phyloP scores from a whole-genome alignment of 176 grass and related monocot genomes.

The Eremochloa ophiuroides region DNA sequence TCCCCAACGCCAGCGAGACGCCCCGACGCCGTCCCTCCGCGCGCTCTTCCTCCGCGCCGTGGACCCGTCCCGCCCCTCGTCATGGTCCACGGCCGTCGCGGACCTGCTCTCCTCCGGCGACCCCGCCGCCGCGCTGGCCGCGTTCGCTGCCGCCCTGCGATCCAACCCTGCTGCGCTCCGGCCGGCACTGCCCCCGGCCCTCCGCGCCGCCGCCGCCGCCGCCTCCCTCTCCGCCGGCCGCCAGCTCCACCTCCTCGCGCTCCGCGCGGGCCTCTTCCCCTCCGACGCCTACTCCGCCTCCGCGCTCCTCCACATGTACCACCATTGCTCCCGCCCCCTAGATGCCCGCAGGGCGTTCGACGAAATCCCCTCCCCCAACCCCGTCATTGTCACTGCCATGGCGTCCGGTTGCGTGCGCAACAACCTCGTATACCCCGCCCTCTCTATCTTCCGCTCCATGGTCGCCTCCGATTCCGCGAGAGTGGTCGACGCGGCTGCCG shows the following conservation, averaged over 20 bases:
- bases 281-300: slow-evolving; percentile 62
- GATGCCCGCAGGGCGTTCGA: slow-evolving; percentile 77
- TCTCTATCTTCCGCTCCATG: slow-evolving; percentile 58
- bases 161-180: slow-evolving; percentile 40
- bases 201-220: slow-evolving; percentile 52
- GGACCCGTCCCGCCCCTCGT: slow-evolving; percentile 49
- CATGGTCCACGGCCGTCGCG: slow-evolving; percentile 65
- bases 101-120: slow-evolving; percentile 63
- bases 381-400: slow-evolving; percentile 69
- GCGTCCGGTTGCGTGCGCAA: slow-evolving; percentile 62
- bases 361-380: slow-evolving; percentile 54
- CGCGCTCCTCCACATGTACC: slow-evolving; percentile 79
- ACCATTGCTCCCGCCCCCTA: slow-evolving; percentile 46
- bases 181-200: slow-evolving; percentile 49
- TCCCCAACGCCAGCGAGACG: background rate
- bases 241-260: slow-evolving; percentile 67
- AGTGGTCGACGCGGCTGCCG: slow-evolving; percentile 51
- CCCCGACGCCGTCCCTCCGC: slow-evolving; percentile 23
- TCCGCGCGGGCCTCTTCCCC: slow-evolving; percentile 57
- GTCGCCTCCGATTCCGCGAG: slow-evolving; percentile 19
- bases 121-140: slow-evolving; percentile 32
- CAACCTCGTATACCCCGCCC: slow-evolving; percentile 25
- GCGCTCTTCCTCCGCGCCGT: slow-evolving; percentile 51
- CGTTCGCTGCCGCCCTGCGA: slow-evolving; percentile 43
- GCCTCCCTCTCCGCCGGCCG: slow-evolving; percentile 50